Base-by-base conservation (phyloP, 768 basidiomycete genomes). In the Phanerodontia chrysosporium region DNA sequence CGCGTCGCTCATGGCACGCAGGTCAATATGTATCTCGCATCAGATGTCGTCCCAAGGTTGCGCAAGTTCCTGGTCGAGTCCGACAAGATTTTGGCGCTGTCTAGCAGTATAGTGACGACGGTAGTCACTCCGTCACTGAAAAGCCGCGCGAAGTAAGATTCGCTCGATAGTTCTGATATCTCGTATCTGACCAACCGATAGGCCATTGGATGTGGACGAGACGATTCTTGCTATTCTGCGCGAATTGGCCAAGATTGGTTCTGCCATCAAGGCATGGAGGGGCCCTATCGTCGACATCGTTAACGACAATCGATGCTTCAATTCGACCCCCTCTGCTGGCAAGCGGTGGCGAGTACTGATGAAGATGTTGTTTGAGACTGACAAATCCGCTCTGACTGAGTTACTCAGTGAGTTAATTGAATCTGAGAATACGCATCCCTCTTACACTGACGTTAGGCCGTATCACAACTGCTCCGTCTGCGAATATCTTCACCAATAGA, bases 401-500 rank as follows among this genome's bases (percentile, higher is more conserved):
- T 74, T 98, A 4, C 78, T 97, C 16, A 80, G 95, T 94, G 67
- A 61, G 81, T 73, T 25, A 9, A 64, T 28, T 35, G 16, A 27
- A 5, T 27, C 24, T 39, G 29, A 45, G 5, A 4, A 28, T 13
- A 6, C 14, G 67, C 45, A 68, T 36, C 59, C 25, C 45, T 75
- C 39, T 65, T 74, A 25, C 69, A 68, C 27, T 69, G 13, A 25
- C 64, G 74, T 32, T 65, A 80, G 96, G 86, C 69, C 84, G 83
- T 75, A 84, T 96, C 54, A 86, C 90, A 1, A 85, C 90, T 2
- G 84, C 87, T 0, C 89, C 97, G 1, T 96, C 95, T 0, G 87
- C 93, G 21, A 98, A 97, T 66, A 97, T 99, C 56, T 99, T 99
- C 73, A 89, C 93, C 29, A 98, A 94, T 67, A 79, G 90, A 48